Evolutionary conservation across 163 green algal genomes (phyloP).

Genomic region (Trebouxiophyceae sp.): DNA sequence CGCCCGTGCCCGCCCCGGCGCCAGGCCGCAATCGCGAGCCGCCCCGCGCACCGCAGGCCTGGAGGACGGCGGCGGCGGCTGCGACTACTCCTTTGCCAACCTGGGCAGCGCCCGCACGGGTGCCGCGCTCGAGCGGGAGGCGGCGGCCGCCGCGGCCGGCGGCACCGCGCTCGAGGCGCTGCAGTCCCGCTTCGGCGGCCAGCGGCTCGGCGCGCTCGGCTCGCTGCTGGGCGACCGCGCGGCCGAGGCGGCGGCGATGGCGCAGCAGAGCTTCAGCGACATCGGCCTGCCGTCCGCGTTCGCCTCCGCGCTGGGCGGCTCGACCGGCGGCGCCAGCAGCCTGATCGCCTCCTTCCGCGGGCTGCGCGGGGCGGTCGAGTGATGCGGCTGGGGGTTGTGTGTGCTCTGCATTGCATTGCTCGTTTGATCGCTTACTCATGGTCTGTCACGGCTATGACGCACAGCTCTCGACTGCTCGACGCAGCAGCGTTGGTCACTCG

Average conservation of each 20-base stretch:
- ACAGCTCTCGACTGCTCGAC: too few species aligned
- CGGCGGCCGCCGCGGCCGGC: not conserved
- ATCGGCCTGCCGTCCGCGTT: constrained; percentile 12
- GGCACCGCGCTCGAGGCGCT: constrained; percentile 8
- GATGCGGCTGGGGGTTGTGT: too few species aligned
- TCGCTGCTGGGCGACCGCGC: constrained; percentile 31
- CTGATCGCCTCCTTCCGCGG: constrained; percentile 7
- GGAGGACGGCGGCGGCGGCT: not conserved
- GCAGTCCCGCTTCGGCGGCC: constrained; percentile 12
- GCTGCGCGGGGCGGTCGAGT: not conserved
- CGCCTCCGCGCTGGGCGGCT: not conserved
- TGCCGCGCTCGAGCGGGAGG: not conserved
- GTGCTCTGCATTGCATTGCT: too few species aligned
- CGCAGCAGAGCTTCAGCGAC: constrained; percentile 22
- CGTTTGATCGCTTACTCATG: too few species aligned
- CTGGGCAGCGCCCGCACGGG: not conserved
- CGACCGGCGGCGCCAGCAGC: not conserved
- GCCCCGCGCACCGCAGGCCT: too few species aligned
- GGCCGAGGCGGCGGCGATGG: constrained; percentile 33
- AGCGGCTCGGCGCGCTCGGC: constrained; percentile 20
- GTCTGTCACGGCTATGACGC: too few species aligned
- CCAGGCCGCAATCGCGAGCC: too few species aligned
- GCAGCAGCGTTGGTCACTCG: too few species aligned
- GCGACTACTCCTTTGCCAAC: not conserved
- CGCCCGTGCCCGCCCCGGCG: too few species aligned